These are phyloP conservation scores for Amanita exitialis DNA, from an alignment of 768 basidiomycete genomes.

Conservation along the genomic window DNA sequence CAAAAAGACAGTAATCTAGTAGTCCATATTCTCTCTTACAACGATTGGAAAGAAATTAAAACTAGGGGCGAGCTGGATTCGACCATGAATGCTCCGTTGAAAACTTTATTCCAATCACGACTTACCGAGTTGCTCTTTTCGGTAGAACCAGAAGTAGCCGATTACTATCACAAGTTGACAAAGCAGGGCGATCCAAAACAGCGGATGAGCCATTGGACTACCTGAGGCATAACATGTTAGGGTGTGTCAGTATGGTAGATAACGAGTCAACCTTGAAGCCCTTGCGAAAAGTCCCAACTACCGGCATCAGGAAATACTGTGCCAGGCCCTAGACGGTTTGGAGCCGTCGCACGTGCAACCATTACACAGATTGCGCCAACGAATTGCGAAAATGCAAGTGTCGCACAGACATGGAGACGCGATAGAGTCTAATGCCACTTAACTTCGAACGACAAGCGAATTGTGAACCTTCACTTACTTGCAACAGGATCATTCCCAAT, in stretches of 20 bases:
- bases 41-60: slow-evolving; percentile 4
- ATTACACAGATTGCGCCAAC: slow-evolving; percentile 89
- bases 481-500: slow-evolving; percentile 82
- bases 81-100: not conserved
- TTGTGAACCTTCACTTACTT: slow-evolving; percentile 25
- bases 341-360: slow-evolving; percentile 85
- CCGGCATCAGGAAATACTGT: slow-evolving; percentile 89
- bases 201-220: slow-evolving; percentile 74
- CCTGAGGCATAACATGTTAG: slow-evolving; percentile 21
- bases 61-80: slow-evolving; percentile 27
- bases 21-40: no score
- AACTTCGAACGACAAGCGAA: slow-evolving; percentile 15
- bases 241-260: not conserved
- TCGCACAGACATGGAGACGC: slow-evolving; percentile 89
- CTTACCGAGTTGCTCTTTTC: slow-evolving; percentile 85
- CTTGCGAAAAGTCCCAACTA: slow-evolving; percentile 79
- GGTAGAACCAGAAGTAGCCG: slow-evolving; percentile 96
- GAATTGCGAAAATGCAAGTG: slow-evolving; percentile 82
- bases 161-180: slow-evolving; percentile 79
- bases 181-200: slow-evolving; percentile 81
- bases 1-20: not conserved
- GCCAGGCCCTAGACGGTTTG: slow-evolving; percentile 80
- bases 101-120: slow-evolving; percentile 9
- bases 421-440: slow-evolving; percentile 58
- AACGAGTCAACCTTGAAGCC: slow-evolving; percentile 37